Evolutionary conservation across 2,329 filamentous ascomycete species (phyloP), one percentile per base, ranked within the genome.

Genomic region (Fonsecaea erecta): DNA sequence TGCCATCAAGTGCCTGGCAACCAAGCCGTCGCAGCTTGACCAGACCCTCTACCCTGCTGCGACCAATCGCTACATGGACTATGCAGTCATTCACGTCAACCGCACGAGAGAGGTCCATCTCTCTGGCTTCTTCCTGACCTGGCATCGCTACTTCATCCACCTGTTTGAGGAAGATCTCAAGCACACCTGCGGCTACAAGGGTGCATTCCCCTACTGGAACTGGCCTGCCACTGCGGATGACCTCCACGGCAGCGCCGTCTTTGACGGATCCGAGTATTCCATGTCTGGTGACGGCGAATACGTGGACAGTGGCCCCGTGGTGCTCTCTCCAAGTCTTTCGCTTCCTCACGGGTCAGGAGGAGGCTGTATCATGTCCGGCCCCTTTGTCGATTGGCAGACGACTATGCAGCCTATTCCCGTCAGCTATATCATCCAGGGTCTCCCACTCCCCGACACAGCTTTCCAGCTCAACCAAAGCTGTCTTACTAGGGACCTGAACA

Each of bases 91-190:
- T 14, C 79, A 81, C 56, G 76, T 78, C 51, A 74, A 75, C 61
- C 70, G 73, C 48, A 78, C 77, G 5, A 63, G 72, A 30, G 68
- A 60, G 30, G 76, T 79, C 40, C 78, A 80, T 56, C 73, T 67
- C 28, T 63, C 74, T 54, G 75, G 74, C 12, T 73, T 73, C 67
- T 80, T 82, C 70, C 72, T 82, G 43, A 74, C 76, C 28, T 81
- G 80, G 79, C 81, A 82, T 64, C 76, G 81, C 46, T 78, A 79
- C 65, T 81, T 77, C 68, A 72, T 78, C 51, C 76, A 73, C 60
- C 71, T 77, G 16, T 82, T 78, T 63, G 81, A 83, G 66, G 71
- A 77, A 63, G 78, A 77, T 28, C 74, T 83, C 3, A 73, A 75
- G 52, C 70, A 79, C 2, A 76, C 80, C 59, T 83, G 81, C 62